Evolutionary conservation across 306 rosid genomes (phyloP).

Genomic region (Mucuna pruriens): DNA sequence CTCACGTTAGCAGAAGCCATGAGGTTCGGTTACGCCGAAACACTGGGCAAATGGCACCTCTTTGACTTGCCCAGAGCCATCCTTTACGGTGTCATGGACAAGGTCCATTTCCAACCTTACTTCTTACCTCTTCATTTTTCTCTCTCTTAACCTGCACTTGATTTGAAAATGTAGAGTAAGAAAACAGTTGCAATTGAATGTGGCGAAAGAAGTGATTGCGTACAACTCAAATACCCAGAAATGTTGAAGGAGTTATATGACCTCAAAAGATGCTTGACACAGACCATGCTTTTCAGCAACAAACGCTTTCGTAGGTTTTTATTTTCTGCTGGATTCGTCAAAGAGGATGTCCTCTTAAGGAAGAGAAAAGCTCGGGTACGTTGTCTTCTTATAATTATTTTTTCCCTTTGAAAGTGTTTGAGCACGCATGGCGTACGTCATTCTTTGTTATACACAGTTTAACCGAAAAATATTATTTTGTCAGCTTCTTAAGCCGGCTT

Average conservation of each 20-base stretch:
- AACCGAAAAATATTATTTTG: background rate
- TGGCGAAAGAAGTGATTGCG: no score
- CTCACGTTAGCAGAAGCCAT: background rate
- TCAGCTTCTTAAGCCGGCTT: slow-evolving; percentile 92
- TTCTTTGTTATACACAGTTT: no score
- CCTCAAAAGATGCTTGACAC: no score
- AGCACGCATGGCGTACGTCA: no score
- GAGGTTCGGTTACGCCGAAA: background rate
- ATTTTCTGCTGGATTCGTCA: background rate
- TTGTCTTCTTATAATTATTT: no score
- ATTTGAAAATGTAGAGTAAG: no score
- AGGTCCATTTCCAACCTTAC: background rate
- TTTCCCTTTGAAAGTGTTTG: no score
- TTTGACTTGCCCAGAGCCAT: background rate
- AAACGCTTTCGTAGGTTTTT: background rate
- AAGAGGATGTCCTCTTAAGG: background rate
- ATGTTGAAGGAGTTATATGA: no score
- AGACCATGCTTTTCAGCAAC: background rate
- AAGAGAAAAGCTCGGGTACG: background rate
- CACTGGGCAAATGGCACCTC: background rate
- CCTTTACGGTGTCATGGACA: background rate
- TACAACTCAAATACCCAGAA: no score
- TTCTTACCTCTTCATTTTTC: no score
- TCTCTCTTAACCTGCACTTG: no score
- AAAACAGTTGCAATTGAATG: no score